Percentiles rank a stretch among this genome's conserved stretches.
Conservation (phyloP, 1,139 yeast genomes). For the Suhomyces bokatorum region DNA sequence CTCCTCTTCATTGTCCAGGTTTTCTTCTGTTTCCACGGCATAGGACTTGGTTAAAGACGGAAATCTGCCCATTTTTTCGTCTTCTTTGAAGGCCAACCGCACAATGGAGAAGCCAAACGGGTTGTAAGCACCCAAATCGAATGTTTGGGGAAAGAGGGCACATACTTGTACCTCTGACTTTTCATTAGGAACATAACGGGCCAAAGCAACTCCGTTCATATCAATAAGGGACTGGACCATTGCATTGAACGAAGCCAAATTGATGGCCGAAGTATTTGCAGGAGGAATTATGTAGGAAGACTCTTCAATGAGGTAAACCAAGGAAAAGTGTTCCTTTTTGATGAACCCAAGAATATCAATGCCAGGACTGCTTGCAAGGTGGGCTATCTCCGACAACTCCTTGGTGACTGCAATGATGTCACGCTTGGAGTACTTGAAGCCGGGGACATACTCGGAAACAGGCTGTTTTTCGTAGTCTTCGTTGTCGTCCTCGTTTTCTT, state of each 20-base stretch:
- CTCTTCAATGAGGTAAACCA: slow-evolving; percentile 60
- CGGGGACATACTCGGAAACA: slow-evolving; percentile 28
- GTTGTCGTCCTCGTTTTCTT: slow-evolving; percentile 22
- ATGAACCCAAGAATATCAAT: slow-evolving; percentile 69
- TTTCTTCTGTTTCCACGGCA: slow-evolving; percentile 8
- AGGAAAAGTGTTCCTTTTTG: slow-evolving; percentile 46
- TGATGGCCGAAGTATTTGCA: slow-evolving; percentile 32
- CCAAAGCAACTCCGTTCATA: slow-evolving; percentile 54
- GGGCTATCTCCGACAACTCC: slow-evolving; percentile 44
- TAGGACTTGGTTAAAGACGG: slow-evolving; percentile 44
- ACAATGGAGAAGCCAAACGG: slow-evolving; percentile 37
- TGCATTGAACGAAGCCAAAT: slow-evolving; percentile 49
- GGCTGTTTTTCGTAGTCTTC: slow-evolving; percentile 25
- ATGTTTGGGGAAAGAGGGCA: slow-evolving; percentile 51
- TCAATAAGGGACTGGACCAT: slow-evolving; percentile 56
- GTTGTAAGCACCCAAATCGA: slow-evolving; percentile 15
- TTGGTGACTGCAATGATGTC: slow-evolving; percentile 39
- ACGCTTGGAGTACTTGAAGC: slow-evolving; percentile 67
- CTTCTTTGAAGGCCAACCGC: slow-evolving; percentile 78
- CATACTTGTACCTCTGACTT: slow-evolving; percentile 56
- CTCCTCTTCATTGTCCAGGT: slow-evolving; percentile 5
- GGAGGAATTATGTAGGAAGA: slow-evolving; percentile 57
- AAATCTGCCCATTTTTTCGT: slow-evolving; percentile 64
- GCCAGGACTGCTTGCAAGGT: slow-evolving; percentile 47
- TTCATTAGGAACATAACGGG: slow-evolving; percentile 56